phyloP scores from a whole-genome alignment of 2,329 filamentous ascomycete genomes.

The Zalaria sp. region DNA sequence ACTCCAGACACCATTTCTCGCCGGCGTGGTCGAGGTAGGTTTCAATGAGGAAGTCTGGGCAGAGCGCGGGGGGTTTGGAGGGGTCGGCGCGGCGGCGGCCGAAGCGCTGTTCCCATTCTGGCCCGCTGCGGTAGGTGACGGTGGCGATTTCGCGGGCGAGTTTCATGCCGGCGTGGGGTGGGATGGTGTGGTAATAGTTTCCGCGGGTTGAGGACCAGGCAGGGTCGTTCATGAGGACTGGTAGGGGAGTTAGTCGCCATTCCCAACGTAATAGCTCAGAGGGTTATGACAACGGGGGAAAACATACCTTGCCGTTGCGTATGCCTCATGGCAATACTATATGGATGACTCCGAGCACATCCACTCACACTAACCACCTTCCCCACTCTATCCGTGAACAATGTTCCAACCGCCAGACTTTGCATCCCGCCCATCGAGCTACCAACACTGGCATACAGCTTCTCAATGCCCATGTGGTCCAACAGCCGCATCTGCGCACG shows the following conservation, averaged over 20 bases:
- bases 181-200: constrained; percentile 71
- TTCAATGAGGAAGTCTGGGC: constrained; percentile 93
- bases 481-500: constrained; percentile 84
- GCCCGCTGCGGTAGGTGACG: constrained; percentile 89
- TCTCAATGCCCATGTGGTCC: constrained; percentile 60
- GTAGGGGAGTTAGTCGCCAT: background rate
- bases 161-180: constrained; percentile 95
- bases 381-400: constrained; percentile 71
- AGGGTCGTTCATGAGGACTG: constrained; percentile 94
- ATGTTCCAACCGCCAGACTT: constrained; percentile 69
- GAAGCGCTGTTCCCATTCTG: constrained; percentile 95
- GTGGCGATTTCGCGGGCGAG: constrained; percentile 94
- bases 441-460: constrained; percentile 82
- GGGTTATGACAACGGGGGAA: background rate
- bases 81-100: constrained; percentile 76
- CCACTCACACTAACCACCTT: constrained; percentile 82
- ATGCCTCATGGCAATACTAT: constrained; percentile 97
- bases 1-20: constrained; percentile 95
- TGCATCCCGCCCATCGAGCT: constrained; percentile 99
- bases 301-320: constrained; percentile 67
- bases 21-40: constrained; percentile 96
- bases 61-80: constrained; percentile 77
- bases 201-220: constrained; percentile 72
- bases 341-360: constrained; percentile 87
- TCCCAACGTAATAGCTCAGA: background rate